Evolutionary conservation across 2,329 filamentous ascomycete genomes (phyloP).

Genomic region (Aaosphaeria pasadenensis): DNA sequence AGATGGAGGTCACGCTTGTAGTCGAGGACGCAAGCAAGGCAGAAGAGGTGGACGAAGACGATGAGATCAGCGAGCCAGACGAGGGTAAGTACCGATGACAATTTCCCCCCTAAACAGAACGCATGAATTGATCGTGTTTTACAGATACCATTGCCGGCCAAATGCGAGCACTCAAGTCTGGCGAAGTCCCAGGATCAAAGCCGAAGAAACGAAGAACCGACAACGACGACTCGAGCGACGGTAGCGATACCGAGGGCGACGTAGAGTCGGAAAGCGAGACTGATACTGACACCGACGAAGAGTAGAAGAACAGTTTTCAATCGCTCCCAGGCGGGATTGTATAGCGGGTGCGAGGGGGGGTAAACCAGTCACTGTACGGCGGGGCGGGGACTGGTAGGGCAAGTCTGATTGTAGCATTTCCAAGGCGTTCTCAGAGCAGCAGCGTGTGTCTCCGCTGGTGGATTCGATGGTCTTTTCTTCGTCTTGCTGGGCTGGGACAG

Average conservation of each 20-base stretch:
- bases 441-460: too few species aligned
- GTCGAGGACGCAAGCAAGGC: conserved; percentile 90
- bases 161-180: conserved; percentile 82
- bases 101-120: conserved; percentile 1
- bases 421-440: conserved; percentile 16
- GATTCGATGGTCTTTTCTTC: not conserved
- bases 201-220: conserved; percentile 58
- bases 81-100: conserved; percentile 68
- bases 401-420: conserved; percentile 18
- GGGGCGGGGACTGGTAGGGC: not conserved
- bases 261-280: conserved; percentile 52
- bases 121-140: conserved; percentile 19
- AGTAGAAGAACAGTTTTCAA: conserved; percentile 17
- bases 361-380: too few species aligned
- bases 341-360: too few species aligned
- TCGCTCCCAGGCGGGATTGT: not conserved
- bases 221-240: conserved; percentile 61
- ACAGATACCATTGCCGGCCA: conserved; percentile 85
- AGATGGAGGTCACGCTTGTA: conserved; percentile 82
- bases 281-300: conserved; percentile 42
- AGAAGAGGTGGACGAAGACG: conserved; percentile 74
- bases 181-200: conserved; percentile 44
- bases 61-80: conserved; percentile 96
- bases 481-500: too few species aligned
- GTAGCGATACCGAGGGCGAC: conserved; percentile 64